Evolutionary conservation across 2,329 filamentous ascomycete genomes (phyloP).

Genomic region (Fusarium decemcellulare): DNA sequence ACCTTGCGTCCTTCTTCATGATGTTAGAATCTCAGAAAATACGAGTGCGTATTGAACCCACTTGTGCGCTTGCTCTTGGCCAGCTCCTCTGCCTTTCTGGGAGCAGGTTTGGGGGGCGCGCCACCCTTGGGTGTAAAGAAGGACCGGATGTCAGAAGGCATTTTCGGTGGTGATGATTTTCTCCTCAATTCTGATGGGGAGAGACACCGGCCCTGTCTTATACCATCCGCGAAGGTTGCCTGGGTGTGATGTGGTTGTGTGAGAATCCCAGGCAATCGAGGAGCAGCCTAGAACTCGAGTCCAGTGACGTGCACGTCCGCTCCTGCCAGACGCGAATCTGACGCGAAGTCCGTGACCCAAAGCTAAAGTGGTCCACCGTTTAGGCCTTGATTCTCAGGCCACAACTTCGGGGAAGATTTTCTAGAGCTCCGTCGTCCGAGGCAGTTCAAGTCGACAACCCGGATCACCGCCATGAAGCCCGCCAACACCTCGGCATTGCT

Average conservation of each 20-base stretch:
- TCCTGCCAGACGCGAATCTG: slow-evolving; percentile 58
- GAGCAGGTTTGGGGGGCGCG: slow-evolving; percentile 63
- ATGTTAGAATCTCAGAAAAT: slow-evolving; percentile 32
- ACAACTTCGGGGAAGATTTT: slow-evolving; percentile 51
- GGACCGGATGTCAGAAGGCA: slow-evolving; percentile 91
- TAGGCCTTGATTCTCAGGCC: slow-evolving; percentile 43
- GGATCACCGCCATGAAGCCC: slow-evolving; percentile 61
- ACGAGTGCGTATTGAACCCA: slow-evolving; percentile 48
- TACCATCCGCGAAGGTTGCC: slow-evolving; percentile 43
- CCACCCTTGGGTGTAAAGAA: slow-evolving; percentile 88
- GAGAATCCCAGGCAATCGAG: slow-evolving; percentile 40
- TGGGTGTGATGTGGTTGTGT: slow-evolving; percentile 31
- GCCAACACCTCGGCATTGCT: slow-evolving; percentile 60
- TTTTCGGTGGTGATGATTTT: slow-evolving; percentile 26
- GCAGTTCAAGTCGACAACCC: slow-evolving; percentile 40
- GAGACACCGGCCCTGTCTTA: slow-evolving; percentile 35
- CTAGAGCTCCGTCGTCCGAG: slow-evolving; percentile 47
- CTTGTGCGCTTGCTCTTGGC: slow-evolving; percentile 62
- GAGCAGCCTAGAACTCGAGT: slow-evolving; percentile 47
- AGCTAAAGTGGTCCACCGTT: slow-evolving; percentile 48
- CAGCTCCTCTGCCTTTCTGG: slow-evolving; percentile 62
- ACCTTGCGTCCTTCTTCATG: slow-evolving; percentile 73
- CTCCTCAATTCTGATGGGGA: slow-evolving; percentile 12
- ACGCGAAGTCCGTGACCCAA: slow-evolving; percentile 60
- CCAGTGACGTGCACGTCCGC: slow-evolving; percentile 52